phyloP scores from a whole-genome alignment of 441 rosid genomes.

The Syzygium malaccense region DNA sequence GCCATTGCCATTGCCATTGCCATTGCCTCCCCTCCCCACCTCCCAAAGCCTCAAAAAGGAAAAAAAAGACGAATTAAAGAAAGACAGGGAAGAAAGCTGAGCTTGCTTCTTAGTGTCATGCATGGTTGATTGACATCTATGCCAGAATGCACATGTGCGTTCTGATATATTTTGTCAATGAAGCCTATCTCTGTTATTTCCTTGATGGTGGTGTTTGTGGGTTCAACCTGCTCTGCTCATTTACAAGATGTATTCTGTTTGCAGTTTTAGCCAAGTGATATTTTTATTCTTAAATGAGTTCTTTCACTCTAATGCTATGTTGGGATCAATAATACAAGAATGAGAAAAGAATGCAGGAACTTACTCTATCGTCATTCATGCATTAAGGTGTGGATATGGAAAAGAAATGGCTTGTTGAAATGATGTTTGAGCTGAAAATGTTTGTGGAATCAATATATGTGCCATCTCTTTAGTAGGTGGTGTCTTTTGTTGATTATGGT shows the following conservation, averaged over 20 bases:
- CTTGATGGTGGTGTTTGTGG: background rate
- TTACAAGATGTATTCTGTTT: background rate
- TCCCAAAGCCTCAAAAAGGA: background rate
- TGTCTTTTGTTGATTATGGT: slow-evolving; percentile 38
- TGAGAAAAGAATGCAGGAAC: background rate
- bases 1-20: background rate
- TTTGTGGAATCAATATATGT: background rate
- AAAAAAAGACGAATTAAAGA: background rate
- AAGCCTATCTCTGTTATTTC: background rate
- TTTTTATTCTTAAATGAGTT: background rate
- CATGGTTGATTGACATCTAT: background rate
- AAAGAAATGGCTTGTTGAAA: background rate
- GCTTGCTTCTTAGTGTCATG: background rate
- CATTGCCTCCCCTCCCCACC: background rate
- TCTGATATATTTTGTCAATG: background rate
- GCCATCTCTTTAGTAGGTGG: slow-evolving; percentile 41
- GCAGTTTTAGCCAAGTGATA: background rate
- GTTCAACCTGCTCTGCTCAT: background rate
- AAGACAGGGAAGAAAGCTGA: background rate
- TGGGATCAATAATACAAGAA: background rate
- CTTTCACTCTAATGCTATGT: background rate
- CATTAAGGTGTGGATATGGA: background rate
- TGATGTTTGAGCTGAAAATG: background rate
- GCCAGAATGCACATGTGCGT: background rate
- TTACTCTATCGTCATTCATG: background rate